These are phyloP conservation scores for Candida mesenterica DNA, from an alignment of 1,139 yeast genomes.

Conservation along the genomic window DNA sequence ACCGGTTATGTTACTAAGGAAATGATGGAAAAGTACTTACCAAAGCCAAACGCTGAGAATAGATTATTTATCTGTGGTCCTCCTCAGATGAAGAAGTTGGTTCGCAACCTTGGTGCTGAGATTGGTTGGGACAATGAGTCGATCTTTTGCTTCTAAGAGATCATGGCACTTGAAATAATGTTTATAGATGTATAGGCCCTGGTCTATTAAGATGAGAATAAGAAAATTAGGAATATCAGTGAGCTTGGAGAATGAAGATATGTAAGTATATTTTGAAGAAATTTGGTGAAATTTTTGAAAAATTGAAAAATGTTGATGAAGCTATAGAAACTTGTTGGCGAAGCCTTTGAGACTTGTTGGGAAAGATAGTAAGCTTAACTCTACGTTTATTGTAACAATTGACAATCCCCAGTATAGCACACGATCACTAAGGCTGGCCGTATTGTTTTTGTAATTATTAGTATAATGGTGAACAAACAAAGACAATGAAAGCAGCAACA, in stretches of 20 bases:
- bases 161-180: background rate
- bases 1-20: constrained; percentile 61
- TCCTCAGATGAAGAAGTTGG: constrained; percentile 58
- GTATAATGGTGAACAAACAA: too few relatives aligned
- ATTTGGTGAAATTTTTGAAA: too few relatives aligned
- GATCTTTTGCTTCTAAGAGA: constrained; percentile 60
- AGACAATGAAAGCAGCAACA: too few relatives aligned
- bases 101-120: constrained; percentile 49
- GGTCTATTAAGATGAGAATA: background rate
- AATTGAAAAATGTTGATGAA: too few relatives aligned
- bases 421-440: too few relatives aligned
- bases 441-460: too few relatives aligned
- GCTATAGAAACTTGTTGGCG: too few relatives aligned
- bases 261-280: too few relatives aligned
- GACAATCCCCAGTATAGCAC: too few relatives aligned
- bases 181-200: background rate
- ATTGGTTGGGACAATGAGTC: constrained; percentile 62
- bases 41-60: constrained; percentile 40
- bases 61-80: constrained; percentile 77
- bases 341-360: too few relatives aligned
- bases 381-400: too few relatives aligned
- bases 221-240: background rate
- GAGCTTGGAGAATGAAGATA: background rate
- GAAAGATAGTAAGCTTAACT: too few relatives aligned
- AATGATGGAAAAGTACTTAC: constrained; percentile 51